Base-by-base conservation (phyloP, 305 asterid genomes). In the Striga hermonthica region DNA sequence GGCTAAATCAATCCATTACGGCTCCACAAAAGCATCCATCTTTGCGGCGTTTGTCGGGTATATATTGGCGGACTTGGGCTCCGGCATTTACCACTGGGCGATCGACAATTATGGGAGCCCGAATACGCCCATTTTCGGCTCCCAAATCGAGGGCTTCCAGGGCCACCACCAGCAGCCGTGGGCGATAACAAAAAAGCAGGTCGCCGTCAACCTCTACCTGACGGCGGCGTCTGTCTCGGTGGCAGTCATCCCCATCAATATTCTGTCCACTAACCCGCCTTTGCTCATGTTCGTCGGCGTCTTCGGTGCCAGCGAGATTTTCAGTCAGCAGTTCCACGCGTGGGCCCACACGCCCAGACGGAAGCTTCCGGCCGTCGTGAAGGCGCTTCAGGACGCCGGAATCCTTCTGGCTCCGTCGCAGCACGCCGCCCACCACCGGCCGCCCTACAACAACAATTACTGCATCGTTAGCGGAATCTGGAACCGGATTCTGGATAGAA, bases 391-490 rank as follows among this genome's bases (percentile, higher is more conserved):
- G 64, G 88, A 81, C n/a, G 81, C 78, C 16, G 89, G 98, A 11
- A 35, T 89, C 14, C 57, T 91, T 0, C 78, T 91, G 52, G 75
- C 79, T 5, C 64, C 80, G 55, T 57, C 72, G 0, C 82, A 81
- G 56, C 98, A 91, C 65, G 87, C 76, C 12, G 81, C 76, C 3
- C 98, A 91, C 76, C 95, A 91, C 78, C 88, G 79, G 7, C 70
- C 82, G 0, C 96, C 98, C 3, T 85, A 75, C 11, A 80, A 80
- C 76, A 79, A 69, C 76, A 86, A 84, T 59, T 91, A 89, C 76
- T 91, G 96, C 69, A 82, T 86, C 40, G 90, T 91, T 0, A 85
- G 96, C 59, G 96, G 98, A 1, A 13, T 73, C 16, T 87, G 95
- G 86, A 87, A 89, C 34, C 12, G 71, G 65, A 38, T 73, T 68